A percentile compares a stretch with the other conserved stretches of the same genome.
Conservation (phyloP, 345 rosid species). For the Stellera chamaejasme region DNA sequence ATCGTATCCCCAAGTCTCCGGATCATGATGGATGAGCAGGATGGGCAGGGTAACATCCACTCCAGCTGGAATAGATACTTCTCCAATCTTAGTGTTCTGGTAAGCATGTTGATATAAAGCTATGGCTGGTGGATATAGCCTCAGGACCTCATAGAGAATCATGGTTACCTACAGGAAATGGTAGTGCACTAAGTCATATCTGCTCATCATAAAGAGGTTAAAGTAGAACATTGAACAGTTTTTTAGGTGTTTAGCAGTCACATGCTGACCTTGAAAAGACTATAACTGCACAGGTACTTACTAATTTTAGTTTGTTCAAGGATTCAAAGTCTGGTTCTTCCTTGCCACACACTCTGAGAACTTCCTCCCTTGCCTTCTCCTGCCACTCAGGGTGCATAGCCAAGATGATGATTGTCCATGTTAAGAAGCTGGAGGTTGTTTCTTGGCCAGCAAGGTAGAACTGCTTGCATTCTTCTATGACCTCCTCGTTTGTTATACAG, state of each 20-base stretch:
- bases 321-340: conserved; percentile 19
- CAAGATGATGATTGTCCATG: conserved; percentile 41
- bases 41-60: conserved; percentile 27
- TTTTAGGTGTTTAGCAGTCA: not conserved
- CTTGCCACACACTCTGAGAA: conserved; percentile 25
- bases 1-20: conserved; percentile 34
- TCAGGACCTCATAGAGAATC: conserved; percentile 34
- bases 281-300: conserved; percentile 12
- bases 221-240: not conserved
- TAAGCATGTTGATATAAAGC: conserved; percentile 19
- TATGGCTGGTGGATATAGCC: conserved; percentile 42
- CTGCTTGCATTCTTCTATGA: conserved; percentile 46
- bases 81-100: conserved; percentile 23
- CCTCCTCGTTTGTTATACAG: conserved; percentile 34
- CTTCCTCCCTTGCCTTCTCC: conserved; percentile 44
- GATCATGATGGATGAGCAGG: conserved; percentile 33
- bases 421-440: conserved; percentile 39
- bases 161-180: conserved; percentile 26
- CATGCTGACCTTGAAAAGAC: not conserved
- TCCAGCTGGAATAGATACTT: conserved; percentile 28
- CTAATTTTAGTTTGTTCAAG: conserved; percentile 26
- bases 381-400: conserved; percentile 56
- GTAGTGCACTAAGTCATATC: not conserved
- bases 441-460: conserved; percentile 57
- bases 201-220: not conserved